Conservation (phyloP, 2,329 filamentous ascomycete species). For the Penicillium fuscoglaucum region DNA sequence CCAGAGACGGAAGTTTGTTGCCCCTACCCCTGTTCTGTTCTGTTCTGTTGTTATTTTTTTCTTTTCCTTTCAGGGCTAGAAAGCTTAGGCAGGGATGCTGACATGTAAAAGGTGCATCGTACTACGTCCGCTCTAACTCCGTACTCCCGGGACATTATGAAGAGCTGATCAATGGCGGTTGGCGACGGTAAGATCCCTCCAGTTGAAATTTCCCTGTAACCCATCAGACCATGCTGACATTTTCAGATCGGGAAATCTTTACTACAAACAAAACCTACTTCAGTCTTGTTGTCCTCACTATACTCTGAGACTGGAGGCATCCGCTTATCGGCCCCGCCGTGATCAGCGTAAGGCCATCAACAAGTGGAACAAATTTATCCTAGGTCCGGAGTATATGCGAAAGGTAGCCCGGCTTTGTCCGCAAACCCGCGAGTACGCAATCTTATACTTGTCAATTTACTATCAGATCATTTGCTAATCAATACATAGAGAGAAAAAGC, state of each 20-base stretch:
- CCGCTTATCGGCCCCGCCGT: conserved; percentile 45
- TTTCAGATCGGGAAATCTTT: conserved; percentile 48
- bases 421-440: conserved; percentile 45
- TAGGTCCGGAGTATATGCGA: conserved; percentile 50
- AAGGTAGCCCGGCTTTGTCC: conserved; percentile 49
- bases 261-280: conserved; percentile 59
- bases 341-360: conserved; percentile 52
- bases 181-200: conserved; percentile 44
- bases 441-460: not conserved
- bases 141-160: conserved; percentile 51
- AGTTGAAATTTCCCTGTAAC: not conserved
- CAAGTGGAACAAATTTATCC: conserved; percentile 49
- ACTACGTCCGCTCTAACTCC: conserved; percentile 48
- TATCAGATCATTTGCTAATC: conserved; percentile 11
- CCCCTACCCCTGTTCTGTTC: not conserved
- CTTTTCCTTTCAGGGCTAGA: not conserved
- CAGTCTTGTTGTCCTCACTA: conserved; percentile 88
- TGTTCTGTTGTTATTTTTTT: not conserved
- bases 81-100: conserved; percentile 3
- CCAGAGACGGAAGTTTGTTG: conserved; percentile 47
- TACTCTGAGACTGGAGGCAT: conserved; percentile 49
- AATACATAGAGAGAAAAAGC: conserved; percentile 44
- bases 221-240: conserved; percentile 11
- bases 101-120: conserved; percentile 44
- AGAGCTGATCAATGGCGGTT: conserved; percentile 49